Percentiles rank a stretch among this genome's conserved stretches.
Conservation (phyloP, 495 filamentous ascomycete genomes). For the Rhypophila decipiens region DNA sequence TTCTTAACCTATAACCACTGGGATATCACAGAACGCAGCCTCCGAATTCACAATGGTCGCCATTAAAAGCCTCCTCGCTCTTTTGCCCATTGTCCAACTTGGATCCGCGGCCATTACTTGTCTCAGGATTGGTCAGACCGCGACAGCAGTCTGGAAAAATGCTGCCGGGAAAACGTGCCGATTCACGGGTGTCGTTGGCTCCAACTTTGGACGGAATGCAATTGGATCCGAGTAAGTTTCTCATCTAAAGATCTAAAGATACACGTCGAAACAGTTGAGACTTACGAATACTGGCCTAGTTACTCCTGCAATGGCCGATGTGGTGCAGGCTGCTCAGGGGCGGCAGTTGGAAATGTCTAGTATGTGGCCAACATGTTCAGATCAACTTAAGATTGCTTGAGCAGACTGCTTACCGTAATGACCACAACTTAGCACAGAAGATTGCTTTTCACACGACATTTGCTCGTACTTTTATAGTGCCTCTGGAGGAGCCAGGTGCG, state of each 20-base stretch:
- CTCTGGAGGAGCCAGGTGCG: not conserved
- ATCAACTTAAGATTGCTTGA: not conserved
- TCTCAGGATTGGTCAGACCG: constrained; percentile 1
- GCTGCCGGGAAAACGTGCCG: constrained; percentile 1
- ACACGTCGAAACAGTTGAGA: not conserved
- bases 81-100: not conserved
- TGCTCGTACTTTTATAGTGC: constrained; percentile 5
- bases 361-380: no score
- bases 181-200: constrained; percentile 2
- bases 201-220: constrained; percentile 2
- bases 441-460: constrained; percentile 6
- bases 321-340: constrained; percentile 3
- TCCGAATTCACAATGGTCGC: not conserved
- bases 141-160: constrained; percentile 1
- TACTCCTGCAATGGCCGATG: constrained; percentile 6
- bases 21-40: not conserved
- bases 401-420: not conserved
- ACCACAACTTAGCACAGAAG: constrained; percentile 2
- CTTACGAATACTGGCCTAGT: not conserved
- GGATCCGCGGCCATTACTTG: not conserved
- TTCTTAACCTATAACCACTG: not conserved
- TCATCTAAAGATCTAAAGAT: no score
- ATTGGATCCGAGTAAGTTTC: constrained; percentile 1
- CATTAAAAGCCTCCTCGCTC: not conserved
- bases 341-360: constrained; percentile 4